A percentile compares a stretch with the other conserved stretches of the same genome.
Conservation (phyloP, 2,329 filamentous ascomycete species). For the Dissoconium aciculare region DNA sequence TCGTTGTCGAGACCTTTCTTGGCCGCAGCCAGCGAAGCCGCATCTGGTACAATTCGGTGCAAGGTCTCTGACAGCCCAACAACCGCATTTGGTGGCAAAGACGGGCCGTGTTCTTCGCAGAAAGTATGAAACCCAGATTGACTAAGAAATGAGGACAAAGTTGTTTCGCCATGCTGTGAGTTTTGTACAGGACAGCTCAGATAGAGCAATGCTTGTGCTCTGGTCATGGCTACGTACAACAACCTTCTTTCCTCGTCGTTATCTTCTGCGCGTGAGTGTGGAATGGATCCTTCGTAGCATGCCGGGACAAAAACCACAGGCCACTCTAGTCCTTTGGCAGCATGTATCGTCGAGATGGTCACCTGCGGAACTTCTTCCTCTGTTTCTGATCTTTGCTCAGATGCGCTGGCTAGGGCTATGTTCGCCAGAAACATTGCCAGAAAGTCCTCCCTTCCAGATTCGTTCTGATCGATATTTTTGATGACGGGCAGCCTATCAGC, state of each 20-base stretch:
- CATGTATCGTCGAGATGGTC: conserved; percentile 91
- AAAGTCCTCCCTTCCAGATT: conserved; percentile 41
- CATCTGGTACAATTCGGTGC: conserved; percentile 43
- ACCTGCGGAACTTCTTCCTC: conserved; percentile 46
- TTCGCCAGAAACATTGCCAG: conserved; percentile 78
- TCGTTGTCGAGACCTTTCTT: conserved; percentile 36
- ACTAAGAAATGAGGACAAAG: conserved; percentile 58
- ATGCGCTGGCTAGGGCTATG: conserved; percentile 69
- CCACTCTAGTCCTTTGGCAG: conserved; percentile 93
- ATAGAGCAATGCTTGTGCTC: conserved; percentile 74
- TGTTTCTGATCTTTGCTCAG: conserved; percentile 47
- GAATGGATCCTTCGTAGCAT: conserved; percentile 79
- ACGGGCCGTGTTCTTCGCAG: conserved; percentile 52
- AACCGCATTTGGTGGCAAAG: conserved; percentile 48
- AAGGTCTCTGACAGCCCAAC: conserved; percentile 58
- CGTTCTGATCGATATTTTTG: conserved; percentile 48
- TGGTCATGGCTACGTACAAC: conserved; percentile 92
- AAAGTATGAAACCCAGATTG: conserved; percentile 36
- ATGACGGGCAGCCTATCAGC: conserved; percentile 48
- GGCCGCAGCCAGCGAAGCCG: conserved; percentile 38
- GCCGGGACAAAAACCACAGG: conserved; percentile 86
- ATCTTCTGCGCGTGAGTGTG: conserved; percentile 75
- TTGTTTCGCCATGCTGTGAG: conserved; percentile 46
- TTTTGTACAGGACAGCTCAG: conserved; percentile 63
- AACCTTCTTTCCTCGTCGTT: conserved; percentile 73